Evolutionary conservation across 345 rosid genomes (phyloP).

Genomic region (Raphanus raphanistrum): DNA sequence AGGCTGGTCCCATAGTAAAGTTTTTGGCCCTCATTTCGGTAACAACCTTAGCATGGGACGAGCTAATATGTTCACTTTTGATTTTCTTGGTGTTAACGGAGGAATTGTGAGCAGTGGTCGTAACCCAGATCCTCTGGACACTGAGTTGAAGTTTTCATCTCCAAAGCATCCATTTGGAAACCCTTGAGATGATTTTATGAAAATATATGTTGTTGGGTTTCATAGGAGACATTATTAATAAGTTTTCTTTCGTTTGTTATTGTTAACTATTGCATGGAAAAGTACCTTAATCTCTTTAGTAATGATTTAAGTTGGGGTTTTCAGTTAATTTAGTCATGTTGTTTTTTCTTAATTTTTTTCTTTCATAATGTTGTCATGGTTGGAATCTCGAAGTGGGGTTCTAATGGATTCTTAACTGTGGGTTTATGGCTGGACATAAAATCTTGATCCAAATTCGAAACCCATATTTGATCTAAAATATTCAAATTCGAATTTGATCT

Average conservation of each 20-base stretch:
- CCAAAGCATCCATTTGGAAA: constrained; percentile 34
- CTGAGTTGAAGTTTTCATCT: constrained; percentile 24
- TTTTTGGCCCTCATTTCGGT: constrained; percentile 31
- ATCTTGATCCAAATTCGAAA: neutral
- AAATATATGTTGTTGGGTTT: neutral
- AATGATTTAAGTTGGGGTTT: constrained; percentile 1
- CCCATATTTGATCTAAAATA: neutral
- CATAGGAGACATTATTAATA: constrained; percentile 11
- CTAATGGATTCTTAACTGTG: neutral
- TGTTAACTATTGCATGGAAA: neutral
- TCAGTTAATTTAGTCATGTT: neutral
- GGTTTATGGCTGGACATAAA: neutral
- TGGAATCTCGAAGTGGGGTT: constrained; percentile 1
- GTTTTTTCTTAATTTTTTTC: neutral
- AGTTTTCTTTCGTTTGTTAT: constrained; percentile 15
- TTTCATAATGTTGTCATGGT: neutral
- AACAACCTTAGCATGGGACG: neutral
- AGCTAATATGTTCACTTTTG: neutral
- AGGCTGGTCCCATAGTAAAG: constrained; percentile 29
- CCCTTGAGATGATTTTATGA: constrained; percentile 18
- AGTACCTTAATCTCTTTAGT: neutral
- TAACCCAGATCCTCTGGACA: neutral
- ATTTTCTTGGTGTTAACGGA: neutral
- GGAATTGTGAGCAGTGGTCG: neutral
- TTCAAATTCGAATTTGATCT: neutral